Percentiles rank a stretch among this genome's conserved stretches.
Conservation (phyloP, 148 eudicot species). For the Polygonum aviculare region DNA sequence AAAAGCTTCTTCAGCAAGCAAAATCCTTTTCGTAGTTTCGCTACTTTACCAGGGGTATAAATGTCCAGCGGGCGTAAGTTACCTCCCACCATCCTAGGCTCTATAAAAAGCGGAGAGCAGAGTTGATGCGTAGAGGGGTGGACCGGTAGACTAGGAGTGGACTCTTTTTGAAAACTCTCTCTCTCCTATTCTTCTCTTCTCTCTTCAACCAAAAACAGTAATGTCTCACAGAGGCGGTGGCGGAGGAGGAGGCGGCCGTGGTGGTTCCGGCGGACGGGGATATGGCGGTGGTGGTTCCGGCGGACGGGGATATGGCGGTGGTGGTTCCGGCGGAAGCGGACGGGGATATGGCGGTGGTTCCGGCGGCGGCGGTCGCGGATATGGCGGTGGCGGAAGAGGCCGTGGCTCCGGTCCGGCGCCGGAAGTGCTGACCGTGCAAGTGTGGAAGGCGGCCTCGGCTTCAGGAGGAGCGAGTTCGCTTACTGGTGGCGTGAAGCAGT, state of each 20-base stretch:
- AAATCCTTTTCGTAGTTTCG: not conserved
- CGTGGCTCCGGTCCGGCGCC: slow-evolving; percentile 8
- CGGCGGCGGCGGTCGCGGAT: slow-evolving; percentile 16
- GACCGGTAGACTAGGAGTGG: not conserved
- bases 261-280: no score
- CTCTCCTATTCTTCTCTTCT: not conserved
- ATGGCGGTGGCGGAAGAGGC: slow-evolving; percentile 12
- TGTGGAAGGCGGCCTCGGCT: slow-evolving; percentile 7
- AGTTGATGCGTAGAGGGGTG: no score
- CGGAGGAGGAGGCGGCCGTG: slow-evolving; percentile 10
- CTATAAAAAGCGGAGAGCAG: not conserved
- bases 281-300: slow-evolving; percentile 15
- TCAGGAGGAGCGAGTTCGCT: not conserved
- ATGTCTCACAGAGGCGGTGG: slow-evolving; percentile 29
- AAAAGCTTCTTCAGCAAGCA: not conserved
- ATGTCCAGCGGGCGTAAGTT: not conserved
- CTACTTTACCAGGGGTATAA: not conserved
- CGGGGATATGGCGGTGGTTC: slow-evolving; percentile 7
- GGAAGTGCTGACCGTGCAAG: not conserved
- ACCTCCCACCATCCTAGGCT: not conserved
- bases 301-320: slow-evolving; percentile 8
- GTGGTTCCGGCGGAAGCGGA: slow-evolving; percentile 12
- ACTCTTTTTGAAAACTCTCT: not conserved
- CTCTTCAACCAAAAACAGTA: no score
- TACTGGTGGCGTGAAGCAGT: not conserved